Percentiles rank a stretch among this genome's conserved stretches.
phyloP scores from a whole-genome alignment of 179 eudicot species.

The Beta macrorhiza region DNA sequence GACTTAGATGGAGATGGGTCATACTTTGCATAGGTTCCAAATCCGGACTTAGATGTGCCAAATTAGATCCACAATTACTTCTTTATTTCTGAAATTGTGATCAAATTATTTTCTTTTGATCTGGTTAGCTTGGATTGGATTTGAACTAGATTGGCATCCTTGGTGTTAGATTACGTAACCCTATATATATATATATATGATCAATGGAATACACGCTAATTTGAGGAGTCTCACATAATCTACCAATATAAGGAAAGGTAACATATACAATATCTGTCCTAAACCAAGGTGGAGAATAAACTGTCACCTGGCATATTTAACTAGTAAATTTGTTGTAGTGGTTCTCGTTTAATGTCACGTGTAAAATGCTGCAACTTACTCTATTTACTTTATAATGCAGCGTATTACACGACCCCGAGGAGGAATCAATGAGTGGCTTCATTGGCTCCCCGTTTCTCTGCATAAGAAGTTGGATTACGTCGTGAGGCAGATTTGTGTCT shows the following conservation, averaged over 20 bases:
- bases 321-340: neutral
- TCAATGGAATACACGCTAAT: no score
- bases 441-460: slow-evolving; percentile 88
- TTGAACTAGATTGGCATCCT: neutral
- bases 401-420: slow-evolving; percentile 90
- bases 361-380: neutral
- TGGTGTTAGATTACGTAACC: no score
- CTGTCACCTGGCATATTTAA: neutral
- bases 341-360: neutral
- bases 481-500: slow-evolving; percentile 50
- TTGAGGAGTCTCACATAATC: no score
- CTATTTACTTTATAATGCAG: slow-evolving; percentile 40
- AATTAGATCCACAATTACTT: neutral
- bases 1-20: neutral
- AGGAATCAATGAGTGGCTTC: slow-evolving; percentile 90
- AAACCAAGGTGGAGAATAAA: no score
- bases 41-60: no score
- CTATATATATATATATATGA: no score
- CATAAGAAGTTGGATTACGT: slow-evolving; percentile 65
- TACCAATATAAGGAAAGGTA: no score
- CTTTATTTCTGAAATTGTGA: no score
- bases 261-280: no score
- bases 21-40: neutral
- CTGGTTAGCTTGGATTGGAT: neutral
- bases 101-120: neutral